A percentile compares a stretch with the other conserved stretches of the same genome.
phyloP scores from a whole-genome alignment of 805 yeast genomes.

The Maudiozyma barnettii region DNA sequence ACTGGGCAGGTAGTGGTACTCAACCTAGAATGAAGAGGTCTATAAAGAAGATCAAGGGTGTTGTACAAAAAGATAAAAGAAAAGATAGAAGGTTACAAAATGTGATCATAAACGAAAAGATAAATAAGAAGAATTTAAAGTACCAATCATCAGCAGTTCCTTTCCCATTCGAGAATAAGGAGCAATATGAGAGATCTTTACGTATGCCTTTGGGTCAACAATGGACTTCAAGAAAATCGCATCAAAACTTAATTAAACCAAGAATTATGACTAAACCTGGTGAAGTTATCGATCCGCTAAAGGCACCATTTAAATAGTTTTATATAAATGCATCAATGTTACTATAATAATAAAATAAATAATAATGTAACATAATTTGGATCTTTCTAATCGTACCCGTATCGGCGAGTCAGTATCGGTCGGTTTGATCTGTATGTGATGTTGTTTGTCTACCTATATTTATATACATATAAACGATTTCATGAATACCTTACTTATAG shows the following conservation, averaged over 20 bases:
- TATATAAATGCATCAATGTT: not conserved
- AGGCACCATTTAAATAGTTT: constrained; percentile 58
- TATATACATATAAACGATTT: constrained; percentile 1
- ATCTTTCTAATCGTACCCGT: not conserved
- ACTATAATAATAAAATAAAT: not conserved
- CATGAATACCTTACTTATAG: constrained; percentile 35
- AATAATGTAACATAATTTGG: not conserved
- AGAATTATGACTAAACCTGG: constrained; percentile 81
- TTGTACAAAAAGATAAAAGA: constrained; percentile 60
- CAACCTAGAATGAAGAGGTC: constrained; percentile 45
- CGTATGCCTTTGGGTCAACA: constrained; percentile 96
- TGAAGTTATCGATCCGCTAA: constrained; percentile 80
- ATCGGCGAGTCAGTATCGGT: not conserved
- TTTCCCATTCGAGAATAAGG: constrained; percentile 85
- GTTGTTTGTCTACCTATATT: not conserved
- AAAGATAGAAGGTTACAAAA: constrained; percentile 65
- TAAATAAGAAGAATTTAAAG: constrained; percentile 74
- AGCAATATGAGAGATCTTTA: constrained; percentile 88
- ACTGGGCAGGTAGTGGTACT: constrained; percentile 75
- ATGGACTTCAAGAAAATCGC: constrained; percentile 84
- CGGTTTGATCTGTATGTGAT: no score
- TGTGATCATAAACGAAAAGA: constrained; percentile 83
- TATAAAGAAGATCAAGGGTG: constrained; percentile 67
- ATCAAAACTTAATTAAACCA: constrained; percentile 84
- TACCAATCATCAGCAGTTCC: constrained; percentile 89